phyloP scores from a whole-genome alignment of 225 moss, liverwort and hornwort genomes.

The Marchantia paleacea region DNA sequence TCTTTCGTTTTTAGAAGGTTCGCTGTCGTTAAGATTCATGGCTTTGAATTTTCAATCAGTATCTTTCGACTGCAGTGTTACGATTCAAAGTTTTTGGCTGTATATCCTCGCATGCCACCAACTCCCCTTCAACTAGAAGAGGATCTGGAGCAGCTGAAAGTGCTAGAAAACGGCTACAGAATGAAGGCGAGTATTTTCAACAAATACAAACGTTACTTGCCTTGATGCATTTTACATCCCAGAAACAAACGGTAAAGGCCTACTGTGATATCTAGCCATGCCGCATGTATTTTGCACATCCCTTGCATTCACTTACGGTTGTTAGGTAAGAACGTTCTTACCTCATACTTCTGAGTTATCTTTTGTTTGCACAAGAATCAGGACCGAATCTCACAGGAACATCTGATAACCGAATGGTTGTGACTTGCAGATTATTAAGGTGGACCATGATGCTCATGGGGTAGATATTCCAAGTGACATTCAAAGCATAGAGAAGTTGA shows the following conservation, averaged over 20 bases:
- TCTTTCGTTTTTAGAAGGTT: too few relatives aligned
- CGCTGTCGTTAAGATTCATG: background rate
- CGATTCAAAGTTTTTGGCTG: constrained; percentile 72
- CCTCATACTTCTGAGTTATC: background rate
- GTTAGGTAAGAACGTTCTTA: background rate
- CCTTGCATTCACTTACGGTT: background rate
- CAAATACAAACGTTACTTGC: background rate
- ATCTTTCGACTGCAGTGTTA: constrained; percentile 57
- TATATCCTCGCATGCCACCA: constrained; percentile 63
- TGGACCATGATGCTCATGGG: constrained; percentile 84
- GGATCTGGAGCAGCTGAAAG: constrained; percentile 96
- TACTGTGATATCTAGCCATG: too few relatives aligned
- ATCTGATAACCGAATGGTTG: background rate
- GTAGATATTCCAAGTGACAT: constrained; percentile 83
- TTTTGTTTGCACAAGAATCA: background rate
- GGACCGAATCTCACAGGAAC: background rate
- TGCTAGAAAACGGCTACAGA: constrained; percentile 88
- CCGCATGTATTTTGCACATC: background rate
- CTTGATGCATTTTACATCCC: background rate
- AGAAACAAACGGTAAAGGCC: background rate
- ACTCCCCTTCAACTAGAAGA: constrained; percentile 87
- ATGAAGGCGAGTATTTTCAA: constrained; percentile 55
- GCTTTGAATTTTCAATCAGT: background rate
- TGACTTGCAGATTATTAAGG: constrained; percentile 79
- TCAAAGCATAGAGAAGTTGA: constrained; percentile 67